Evolutionary conservation across 2,329 filamentous ascomycete species (phyloP), one percentile per base, ranked within the genome.

Genomic region (Penicillium sp.): DNA sequence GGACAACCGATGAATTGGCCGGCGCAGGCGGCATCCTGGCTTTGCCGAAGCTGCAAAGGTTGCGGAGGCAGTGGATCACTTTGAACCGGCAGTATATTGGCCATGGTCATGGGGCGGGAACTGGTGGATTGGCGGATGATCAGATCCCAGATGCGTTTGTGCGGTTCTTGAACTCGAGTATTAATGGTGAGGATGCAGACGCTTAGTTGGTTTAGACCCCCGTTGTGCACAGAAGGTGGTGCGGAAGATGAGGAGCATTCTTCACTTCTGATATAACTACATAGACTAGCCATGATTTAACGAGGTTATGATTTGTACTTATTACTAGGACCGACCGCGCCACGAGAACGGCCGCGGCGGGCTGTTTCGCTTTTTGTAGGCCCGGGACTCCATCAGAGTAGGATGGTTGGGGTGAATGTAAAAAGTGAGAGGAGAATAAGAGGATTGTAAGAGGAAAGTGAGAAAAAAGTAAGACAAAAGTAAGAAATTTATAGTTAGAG

Each of bases 21-120:
- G 69, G 66, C 14, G 67, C 68, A 1, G 69, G 69, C 4, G 69
- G 69, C 0, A 56, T 69, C 8, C 58, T 74, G 10, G 64, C 67
- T 1, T 55, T 73, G 31, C 72, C 72, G 23, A 57, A 67, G 35
- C 47, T 74, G 47, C 72, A 75, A 60, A 55, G 72, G 13, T 40
- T 74, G 50, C 56, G 71, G 16, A 63, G 72, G 44, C 72, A 73
- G 58, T 75, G 72, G 67, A 73, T 74, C 32, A 65, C 70, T 48
- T 62, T 74, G 48, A 74, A 75, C 49, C 57, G 72, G 38, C 60
- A 61, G 23, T 71, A 69, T 59, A 57, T 69, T 24, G 65, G 61
- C 3, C 59, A 61, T 35, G 62, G 65, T 7, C 66, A 71, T 57
- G 65, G 65, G 20, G 57, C 60, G 26, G 64, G 58, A 1, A 59